A percentile compares a stretch with the other conserved stretches of the same genome.
Conservation (phyloP, 495 filamentous ascomycete genomes). For the Ramalina intermedia region DNA sequence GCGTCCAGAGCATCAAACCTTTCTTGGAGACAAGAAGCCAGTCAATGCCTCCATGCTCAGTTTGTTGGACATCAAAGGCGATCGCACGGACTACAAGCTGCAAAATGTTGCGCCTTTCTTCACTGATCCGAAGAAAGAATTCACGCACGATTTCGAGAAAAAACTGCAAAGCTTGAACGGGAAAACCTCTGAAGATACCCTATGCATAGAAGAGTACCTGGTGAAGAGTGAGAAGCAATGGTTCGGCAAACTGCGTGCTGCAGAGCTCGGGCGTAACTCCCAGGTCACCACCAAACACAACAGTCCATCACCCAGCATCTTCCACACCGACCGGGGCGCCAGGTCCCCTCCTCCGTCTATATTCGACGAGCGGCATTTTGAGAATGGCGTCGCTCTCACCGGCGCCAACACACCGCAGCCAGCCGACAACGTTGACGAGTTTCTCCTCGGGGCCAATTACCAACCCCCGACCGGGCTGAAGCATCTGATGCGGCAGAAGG, state of each 20-base stretch:
- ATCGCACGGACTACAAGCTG: slow-evolving; percentile 36
- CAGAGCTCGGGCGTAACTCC: slow-evolving; percentile 23
- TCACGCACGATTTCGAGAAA: slow-evolving; percentile 37
- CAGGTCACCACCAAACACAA: neutral
- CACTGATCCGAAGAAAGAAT: slow-evolving; percentile 42
- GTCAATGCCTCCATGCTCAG: neutral
- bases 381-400: neutral
- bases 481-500: slow-evolving; percentile 35
- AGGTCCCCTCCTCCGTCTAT: slow-evolving; percentile 13
- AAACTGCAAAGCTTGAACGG: slow-evolving; percentile 35
- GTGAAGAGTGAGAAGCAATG: slow-evolving; percentile 49
- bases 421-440: slow-evolving; percentile 15
- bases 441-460: slow-evolving; percentile 47
- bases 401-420: neutral
- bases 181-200: slow-evolving; percentile 35
- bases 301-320: slow-evolving; percentile 2
- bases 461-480: slow-evolving; percentile 49
- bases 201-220: slow-evolving; percentile 49
- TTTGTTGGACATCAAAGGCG: slow-evolving; percentile 24
- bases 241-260: slow-evolving; percentile 39
- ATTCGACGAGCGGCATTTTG: neutral
- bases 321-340: slow-evolving; percentile 25
- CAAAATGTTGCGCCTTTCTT: slow-evolving; percentile 53
- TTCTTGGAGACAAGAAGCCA: neutral
- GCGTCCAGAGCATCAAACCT: neutral